phyloP scores from a whole-genome alignment of 805 yeast genomes.

The Monosporozyma aerobia region DNA sequence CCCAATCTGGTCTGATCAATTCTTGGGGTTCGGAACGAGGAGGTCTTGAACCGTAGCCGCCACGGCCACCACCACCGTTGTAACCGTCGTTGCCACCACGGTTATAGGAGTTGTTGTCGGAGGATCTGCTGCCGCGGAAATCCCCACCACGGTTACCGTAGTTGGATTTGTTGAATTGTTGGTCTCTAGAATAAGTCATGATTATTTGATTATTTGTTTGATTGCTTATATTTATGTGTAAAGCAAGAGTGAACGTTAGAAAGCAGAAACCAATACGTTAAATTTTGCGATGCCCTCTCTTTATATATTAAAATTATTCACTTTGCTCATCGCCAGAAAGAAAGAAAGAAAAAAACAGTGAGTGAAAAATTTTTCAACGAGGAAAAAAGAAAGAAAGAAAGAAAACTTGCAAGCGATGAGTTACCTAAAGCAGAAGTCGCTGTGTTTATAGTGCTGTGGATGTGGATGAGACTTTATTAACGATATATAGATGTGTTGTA shows the following conservation, averaged over 20 bases:
- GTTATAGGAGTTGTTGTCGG: constrained; percentile 32
- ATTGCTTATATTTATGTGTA: neutral
- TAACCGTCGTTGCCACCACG: constrained; percentile 20
- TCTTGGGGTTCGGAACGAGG: constrained; percentile 28
- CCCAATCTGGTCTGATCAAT: constrained; percentile 65
- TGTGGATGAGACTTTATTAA: too few relatives aligned
- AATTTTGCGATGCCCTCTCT: neutral
- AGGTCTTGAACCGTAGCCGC: constrained; percentile 34
- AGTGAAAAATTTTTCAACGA: constrained; percentile 7
- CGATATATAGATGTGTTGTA: too few relatives aligned
- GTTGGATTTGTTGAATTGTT: constrained; percentile 31
- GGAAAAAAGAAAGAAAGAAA: neutral
- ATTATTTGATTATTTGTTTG: neutral
- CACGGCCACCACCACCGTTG: constrained; percentile 31
- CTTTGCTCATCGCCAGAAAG: neutral
- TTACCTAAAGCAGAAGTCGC: constrained; percentile 2
- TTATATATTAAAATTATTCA: neutral
- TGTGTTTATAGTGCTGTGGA: neutral
- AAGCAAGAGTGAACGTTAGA: neutral
- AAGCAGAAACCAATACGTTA: too few relatives aligned
- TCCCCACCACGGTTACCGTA: constrained; percentile 34
- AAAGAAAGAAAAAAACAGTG: neutral
- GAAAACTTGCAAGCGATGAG: constrained; percentile 8
- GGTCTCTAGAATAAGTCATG: constrained; percentile 32
- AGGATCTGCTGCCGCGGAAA: constrained; percentile 32